Percentiles rank a stretch among this genome's conserved stretches.
Conservation (phyloP, 2,329 filamentous ascomycete species). For the Penicillium sp. region DNA sequence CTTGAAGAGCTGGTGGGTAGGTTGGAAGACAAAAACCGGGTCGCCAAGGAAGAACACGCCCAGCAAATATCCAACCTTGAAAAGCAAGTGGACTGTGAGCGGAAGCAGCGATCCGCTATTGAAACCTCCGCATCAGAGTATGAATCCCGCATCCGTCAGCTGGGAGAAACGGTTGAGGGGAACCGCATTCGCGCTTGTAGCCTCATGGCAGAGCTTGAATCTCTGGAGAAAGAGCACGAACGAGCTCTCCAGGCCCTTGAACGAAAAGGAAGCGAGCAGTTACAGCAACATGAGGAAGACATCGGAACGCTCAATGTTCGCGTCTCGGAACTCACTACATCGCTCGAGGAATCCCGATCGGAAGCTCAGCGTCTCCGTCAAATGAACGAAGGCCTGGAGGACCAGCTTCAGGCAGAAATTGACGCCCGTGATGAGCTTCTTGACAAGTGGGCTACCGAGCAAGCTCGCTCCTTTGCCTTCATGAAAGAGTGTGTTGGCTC, state of each 20-base stretch:
- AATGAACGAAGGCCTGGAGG: slow-evolving; percentile 36
- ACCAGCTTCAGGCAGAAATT: slow-evolving; percentile 36
- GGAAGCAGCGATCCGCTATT: slow-evolving; percentile 30
- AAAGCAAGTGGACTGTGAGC: slow-evolving; percentile 32
- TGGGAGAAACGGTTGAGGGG: slow-evolving; percentile 33
- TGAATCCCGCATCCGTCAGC: slow-evolving; percentile 35
- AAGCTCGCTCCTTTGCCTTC: slow-evolving; percentile 31
- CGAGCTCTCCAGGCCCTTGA: slow-evolving; percentile 22
- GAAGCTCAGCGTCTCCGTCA: slow-evolving; percentile 36
- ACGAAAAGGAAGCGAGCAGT: slow-evolving; percentile 21
- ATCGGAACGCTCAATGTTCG: slow-evolving; percentile 40
- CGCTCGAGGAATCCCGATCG: slow-evolving; percentile 33
- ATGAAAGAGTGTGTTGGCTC: slow-evolving; percentile 38
- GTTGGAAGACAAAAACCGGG: slow-evolving; percentile 39
- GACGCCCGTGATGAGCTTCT: slow-evolving; percentile 34
- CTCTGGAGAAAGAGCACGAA: slow-evolving; percentile 32
- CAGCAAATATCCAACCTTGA: slow-evolving; percentile 34
- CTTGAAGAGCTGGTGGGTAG: slow-evolving; percentile 42
- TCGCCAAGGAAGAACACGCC: slow-evolving; percentile 26
- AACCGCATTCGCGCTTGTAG: slow-evolving; percentile 35
- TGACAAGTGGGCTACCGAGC: slow-evolving; percentile 33
- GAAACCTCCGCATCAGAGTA: slow-evolving; percentile 35
- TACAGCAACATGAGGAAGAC: slow-evolving; percentile 32
- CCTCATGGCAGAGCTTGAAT: slow-evolving; percentile 32
- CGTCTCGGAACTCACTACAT: slow-evolving; percentile 40